Percentiles rank a stretch among this genome's conserved stretches.
These are phyloP conservation scores for Nothopassalora personata DNA, from an alignment of 2,329 filamentous ascomycete species.

Conservation along the genomic window DNA sequence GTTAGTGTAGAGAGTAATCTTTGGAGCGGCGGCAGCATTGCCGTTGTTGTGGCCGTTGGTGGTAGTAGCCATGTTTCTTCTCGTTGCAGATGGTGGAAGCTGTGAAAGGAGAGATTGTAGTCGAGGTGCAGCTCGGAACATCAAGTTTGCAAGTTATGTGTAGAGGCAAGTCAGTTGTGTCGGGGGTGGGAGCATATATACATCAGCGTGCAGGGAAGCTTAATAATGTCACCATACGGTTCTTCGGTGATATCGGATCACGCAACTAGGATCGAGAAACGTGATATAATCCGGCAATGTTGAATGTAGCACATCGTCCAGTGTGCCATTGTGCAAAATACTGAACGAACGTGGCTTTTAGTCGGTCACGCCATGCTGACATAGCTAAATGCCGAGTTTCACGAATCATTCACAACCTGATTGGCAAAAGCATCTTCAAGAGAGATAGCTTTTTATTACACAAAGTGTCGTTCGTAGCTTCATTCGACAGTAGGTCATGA, in stretches of 20 bases:
- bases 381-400: neutral
- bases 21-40: slow-evolving; percentile 23
- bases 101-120: neutral
- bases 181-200: neutral
- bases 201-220: neutral
- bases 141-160: neutral
- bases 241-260: neutral
- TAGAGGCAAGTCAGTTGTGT: neutral
- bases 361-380: neutral
- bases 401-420: neutral
- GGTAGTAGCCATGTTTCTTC: slow-evolving; percentile 4
- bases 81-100: neutral
- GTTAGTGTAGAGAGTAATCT: slow-evolving; percentile 66
- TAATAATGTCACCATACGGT: neutral
- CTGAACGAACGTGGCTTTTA: no score
- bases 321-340: neutral
- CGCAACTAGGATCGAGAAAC: neutral
- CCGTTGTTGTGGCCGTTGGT: slow-evolving; percentile 5
- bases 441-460: neutral
- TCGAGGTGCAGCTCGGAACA: neutral
- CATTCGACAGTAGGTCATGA: slow-evolving; percentile 7
- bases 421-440: neutral
- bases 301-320: neutral
- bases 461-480: slow-evolving; percentile 1
- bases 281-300: neutral